Conservation (phyloP, 257 asterid species). For the Eucommia ulmoides region DNA sequence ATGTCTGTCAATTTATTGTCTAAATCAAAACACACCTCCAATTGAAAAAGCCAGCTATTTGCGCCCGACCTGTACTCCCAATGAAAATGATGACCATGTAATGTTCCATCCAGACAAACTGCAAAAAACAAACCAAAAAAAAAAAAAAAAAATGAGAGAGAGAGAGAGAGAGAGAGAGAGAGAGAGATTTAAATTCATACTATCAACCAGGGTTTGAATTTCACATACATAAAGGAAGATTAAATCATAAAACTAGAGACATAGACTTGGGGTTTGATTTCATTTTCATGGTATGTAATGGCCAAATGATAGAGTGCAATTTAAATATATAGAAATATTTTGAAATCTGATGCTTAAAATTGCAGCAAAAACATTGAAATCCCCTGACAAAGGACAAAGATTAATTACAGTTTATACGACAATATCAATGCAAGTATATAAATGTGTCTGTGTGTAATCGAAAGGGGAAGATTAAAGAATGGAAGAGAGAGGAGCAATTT, state of each 20-base stretch:
- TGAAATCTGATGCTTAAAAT: neutral
- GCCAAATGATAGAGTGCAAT: slow-evolving; percentile 8
- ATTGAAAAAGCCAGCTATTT: slow-evolving; percentile 84
- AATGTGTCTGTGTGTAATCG: too few relatives aligned
- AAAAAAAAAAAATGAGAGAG: too few relatives aligned
- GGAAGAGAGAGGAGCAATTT: too few relatives aligned
- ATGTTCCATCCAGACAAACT: slow-evolving; percentile 93
- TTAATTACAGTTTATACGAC: too few relatives aligned
- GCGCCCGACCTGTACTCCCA: slow-evolving; percentile 70
- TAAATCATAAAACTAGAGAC: neutral
- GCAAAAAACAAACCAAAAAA: too few relatives aligned
- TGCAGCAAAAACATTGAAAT: too few relatives aligned
- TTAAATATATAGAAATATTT: neutral
- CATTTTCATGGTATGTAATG: too few relatives aligned
- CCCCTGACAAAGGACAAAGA: too few relatives aligned
- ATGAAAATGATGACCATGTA: slow-evolving; percentile 86
- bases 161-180: too few relatives aligned
- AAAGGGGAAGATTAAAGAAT: too few relatives aligned
- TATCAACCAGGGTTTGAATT: neutral
- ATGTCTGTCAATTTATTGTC: too few relatives aligned
- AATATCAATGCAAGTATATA: too few relatives aligned
- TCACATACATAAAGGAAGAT: neutral
- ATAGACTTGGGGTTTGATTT: neutral
- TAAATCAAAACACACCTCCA: slow-evolving; percentile 99
- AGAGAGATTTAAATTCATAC: neutral